A percentile compares a stretch with the other conserved stretches of the same genome.
These are phyloP conservation scores for Spiraea crenata DNA, from an alignment of 331 rosid genomes.

Conservation along the genomic window DNA sequence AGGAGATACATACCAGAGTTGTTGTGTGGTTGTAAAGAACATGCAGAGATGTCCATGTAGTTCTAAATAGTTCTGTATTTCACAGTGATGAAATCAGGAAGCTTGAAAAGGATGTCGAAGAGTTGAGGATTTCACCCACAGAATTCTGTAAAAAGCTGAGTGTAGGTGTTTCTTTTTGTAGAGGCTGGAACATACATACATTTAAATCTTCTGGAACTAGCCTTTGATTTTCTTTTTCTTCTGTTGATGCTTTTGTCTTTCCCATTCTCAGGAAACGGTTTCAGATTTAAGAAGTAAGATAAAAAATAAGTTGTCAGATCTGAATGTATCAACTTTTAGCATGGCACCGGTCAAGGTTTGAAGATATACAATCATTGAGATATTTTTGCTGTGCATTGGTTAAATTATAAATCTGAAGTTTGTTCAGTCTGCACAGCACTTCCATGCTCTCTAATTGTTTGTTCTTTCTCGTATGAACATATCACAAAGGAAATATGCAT, in stretches of 20 bases:
- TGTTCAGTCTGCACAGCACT: constrained; percentile 10
- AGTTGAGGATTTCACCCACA: constrained; percentile 57
- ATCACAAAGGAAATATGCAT: no score
- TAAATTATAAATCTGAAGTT: constrained; percentile 5
- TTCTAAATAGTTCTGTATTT: constrained; percentile 55
- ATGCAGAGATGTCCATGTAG: constrained; percentile 77
- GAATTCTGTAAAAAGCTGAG: constrained; percentile 63
- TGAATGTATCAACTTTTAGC: constrained; percentile 67
- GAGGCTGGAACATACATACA: not conserved
- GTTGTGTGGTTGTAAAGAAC: no score
- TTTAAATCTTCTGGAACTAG: constrained; percentile 18
- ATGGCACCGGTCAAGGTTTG: constrained; percentile 91
- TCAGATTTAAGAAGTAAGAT: constrained; percentile 70
- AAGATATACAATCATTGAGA: constrained; percentile 20
- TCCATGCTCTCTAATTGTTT: no score
- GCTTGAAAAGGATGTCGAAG: constrained; percentile 62
- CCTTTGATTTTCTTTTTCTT: constrained; percentile 10
- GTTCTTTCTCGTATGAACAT: no score
- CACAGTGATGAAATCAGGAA: constrained; percentile 51
- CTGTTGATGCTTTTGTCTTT: constrained; percentile 25
- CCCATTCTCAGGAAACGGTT: constrained; percentile 52
- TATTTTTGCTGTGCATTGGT: constrained; percentile 12
- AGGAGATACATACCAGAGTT: no score
- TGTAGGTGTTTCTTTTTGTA: constrained; percentile 37
- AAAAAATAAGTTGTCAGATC: constrained; percentile 58